phyloP scores from a whole-genome alignment of 2,329 filamentous ascomycete species.

The Periglandula ipomoeae region DNA sequence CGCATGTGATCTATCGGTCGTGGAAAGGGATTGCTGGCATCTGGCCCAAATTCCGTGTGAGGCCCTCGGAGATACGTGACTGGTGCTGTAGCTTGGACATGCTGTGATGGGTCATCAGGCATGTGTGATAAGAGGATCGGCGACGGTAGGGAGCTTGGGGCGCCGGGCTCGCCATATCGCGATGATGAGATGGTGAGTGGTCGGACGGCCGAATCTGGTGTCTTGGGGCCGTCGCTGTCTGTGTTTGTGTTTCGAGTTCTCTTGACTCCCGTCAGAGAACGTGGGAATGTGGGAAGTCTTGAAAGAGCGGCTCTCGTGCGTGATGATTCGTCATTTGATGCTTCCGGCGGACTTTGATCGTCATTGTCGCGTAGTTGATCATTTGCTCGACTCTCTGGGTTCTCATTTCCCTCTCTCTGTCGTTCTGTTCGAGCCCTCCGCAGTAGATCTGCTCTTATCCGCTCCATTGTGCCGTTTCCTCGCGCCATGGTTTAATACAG shows the following conservation, averaged over 20 bases:
- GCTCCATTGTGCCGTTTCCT: slow-evolving; percentile 20
- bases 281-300: not conserved
- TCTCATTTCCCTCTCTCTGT: not conserved
- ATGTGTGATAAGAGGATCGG: slow-evolving; percentile 1
- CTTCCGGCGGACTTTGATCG: slow-evolving; percentile 2
- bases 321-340: slow-evolving; percentile 5
- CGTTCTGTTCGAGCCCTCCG: slow-evolving; percentile 21
- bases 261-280: not conserved
- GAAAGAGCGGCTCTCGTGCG: not conserved
- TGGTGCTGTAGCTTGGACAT: not conserved
- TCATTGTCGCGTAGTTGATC: not conserved
- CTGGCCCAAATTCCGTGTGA: not conserved
- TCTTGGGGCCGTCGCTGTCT: slow-evolving; percentile 34
- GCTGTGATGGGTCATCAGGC: not conserved
- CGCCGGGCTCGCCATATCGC: slow-evolving; percentile 1
- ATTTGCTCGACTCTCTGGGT: not conserved
- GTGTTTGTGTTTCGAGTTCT: not conserved
- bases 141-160: slow-evolving; percentile 10
- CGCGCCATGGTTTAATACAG: slow-evolving; percentile 11
- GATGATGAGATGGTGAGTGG: slow-evolving; percentile 4
- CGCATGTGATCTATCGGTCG: not conserved
- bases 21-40: not conserved
- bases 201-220: slow-evolving; percentile 26
- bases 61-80: not conserved
- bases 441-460: slow-evolving; percentile 23